Evolutionary conservation across 225 moss, liverwort and hornwort genomes (phyloP).

Genomic region (Rhytidiadelphus loreus): DNA sequence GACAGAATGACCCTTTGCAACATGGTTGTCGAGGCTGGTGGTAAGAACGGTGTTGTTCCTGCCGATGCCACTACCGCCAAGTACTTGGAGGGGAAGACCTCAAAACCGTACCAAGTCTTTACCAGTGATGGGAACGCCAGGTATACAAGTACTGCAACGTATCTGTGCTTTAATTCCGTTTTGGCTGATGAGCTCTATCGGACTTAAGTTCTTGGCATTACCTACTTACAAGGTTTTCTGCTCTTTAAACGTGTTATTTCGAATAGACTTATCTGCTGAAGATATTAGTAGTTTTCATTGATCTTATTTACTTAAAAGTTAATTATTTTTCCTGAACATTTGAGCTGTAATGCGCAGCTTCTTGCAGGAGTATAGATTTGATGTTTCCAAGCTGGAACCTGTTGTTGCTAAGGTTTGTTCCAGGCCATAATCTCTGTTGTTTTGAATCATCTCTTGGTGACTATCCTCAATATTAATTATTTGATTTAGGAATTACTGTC

Average conservation of each 20-base stretch:
- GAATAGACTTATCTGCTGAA: background rate
- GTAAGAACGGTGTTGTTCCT: slow-evolving; percentile 94
- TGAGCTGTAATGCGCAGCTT: slow-evolving; percentile 36
- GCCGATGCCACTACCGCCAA: slow-evolving; percentile 80
- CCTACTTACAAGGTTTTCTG: background rate
- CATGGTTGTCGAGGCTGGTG: slow-evolving; percentile 98
- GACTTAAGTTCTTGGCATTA: background rate
- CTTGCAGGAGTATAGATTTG: slow-evolving; percentile 74
- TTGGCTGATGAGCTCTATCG: background rate
- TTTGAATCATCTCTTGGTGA: background rate
- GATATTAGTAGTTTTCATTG: background rate
- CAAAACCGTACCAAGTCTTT: slow-evolving; percentile 56
- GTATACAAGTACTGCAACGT: slow-evolving; percentile 4
- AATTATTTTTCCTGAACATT: background rate
- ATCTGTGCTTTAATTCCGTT: background rate
- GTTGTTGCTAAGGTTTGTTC: slow-evolving; percentile 80
- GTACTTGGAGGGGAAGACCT: slow-evolving; percentile 91
- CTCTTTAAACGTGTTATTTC: background rate
- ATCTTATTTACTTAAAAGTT: background rate
- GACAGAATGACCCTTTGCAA: slow-evolving; percentile 98
- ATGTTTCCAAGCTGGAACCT: slow-evolving; percentile 92
- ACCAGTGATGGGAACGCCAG: slow-evolving; percentile 74
- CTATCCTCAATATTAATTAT: background rate
- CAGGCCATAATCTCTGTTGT: background rate
- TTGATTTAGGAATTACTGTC: background rate